Evolutionary conservation across 164 flowering plant genomes (phyloP), one percentile per base, ranked within the genome.

Genomic region (Vitis rupestris): DNA sequence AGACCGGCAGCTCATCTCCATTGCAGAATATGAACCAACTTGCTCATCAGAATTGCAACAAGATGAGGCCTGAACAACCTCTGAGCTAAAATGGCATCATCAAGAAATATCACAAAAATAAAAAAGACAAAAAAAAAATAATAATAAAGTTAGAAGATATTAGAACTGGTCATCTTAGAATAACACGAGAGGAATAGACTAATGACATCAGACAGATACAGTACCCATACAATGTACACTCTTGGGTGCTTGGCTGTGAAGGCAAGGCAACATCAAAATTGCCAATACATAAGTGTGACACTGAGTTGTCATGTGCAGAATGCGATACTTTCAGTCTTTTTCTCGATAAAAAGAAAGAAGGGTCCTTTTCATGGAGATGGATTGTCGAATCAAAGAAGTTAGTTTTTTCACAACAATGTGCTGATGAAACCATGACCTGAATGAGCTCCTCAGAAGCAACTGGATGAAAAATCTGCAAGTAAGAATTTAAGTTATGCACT

Each of bases 1-100:
- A 4, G 78, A 78, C 59, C 74, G 79, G 76, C 84, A 79, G 58
- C 65, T 81, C 65, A 76, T 83, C 57, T 82, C 88, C 66, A 73
- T 68, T 27, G 81, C 74, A 37, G 72, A 78, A 61, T 69, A 72
- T 60, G 78, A 64, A n/a, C 70, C 74, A 52, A 70, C 58, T 29
- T 67, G 68, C 65, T 75, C 70, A 50, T 70, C 79, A 10, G 68
- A 68, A 73, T 68, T 50, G 48, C 73, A 75, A 54, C 66, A 65
- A 54, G 78, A 70, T 4, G 78, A 70, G 61, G 64, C 72, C 85
- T 80, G 74, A 62, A n/a, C 1, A 52, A 67, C 16, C 44, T 37
- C 44, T 37, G 44, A 37, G 44, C 44, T 37, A 37, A 37, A 37
- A 37, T 37, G 44, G 6, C 44, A 37, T 37, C 44, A 37, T 37